Evolutionary conservation across 306 rosid genomes (phyloP), one percentile per base, ranked within the genome.

Genomic region (Arachis stenosperma): DNA sequence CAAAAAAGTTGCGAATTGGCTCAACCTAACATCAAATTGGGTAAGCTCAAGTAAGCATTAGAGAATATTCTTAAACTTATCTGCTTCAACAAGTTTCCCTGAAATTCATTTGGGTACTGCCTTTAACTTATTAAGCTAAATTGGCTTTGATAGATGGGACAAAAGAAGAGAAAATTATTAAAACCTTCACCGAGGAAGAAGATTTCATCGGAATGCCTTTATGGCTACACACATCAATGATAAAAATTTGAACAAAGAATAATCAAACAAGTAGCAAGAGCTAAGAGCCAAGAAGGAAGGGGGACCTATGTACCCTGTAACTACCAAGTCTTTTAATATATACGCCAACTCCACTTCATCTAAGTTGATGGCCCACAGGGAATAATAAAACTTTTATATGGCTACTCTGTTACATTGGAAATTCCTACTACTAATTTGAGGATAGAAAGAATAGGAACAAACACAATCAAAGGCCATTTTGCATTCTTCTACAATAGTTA

Each of bases 1-100:
- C 98, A 73, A 95, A 95, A 61, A 90, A 82, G 81, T 95, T 95
- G 78, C 93, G 96, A 75, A 95, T 91, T 67, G 99, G 99, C 77
- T 95, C 99, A 83, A 95, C 96, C 97, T 95, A 81, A 78, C 48
- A 47, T 58, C 46, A 82, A 73, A 69, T 68, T 80, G 80, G 30
- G 63, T 70, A 65, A 69, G 74, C 74, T 60, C 81, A 83, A 69
- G 70, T 61, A 76, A 50, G 73, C 63, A 70, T 48, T 66, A 52
- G 71, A 78, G 56, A 82, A 72, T 65, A 73, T 5, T 67, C 37
- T 68, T 81, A 42, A 70, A 40, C 42, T 60, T 75, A 39, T 69
- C 41, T 61, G 44, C 50, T 61, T 47, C 63, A 44, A 69, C 67
- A 69, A 55, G 62, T 39, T 27, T 61, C 48, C 68, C 66, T 53